Percentiles rank a stretch among this genome's conserved stretches.
phyloP scores from a whole-genome alignment of 352 stramenopile species.

The Pythium phragmitis region DNA sequence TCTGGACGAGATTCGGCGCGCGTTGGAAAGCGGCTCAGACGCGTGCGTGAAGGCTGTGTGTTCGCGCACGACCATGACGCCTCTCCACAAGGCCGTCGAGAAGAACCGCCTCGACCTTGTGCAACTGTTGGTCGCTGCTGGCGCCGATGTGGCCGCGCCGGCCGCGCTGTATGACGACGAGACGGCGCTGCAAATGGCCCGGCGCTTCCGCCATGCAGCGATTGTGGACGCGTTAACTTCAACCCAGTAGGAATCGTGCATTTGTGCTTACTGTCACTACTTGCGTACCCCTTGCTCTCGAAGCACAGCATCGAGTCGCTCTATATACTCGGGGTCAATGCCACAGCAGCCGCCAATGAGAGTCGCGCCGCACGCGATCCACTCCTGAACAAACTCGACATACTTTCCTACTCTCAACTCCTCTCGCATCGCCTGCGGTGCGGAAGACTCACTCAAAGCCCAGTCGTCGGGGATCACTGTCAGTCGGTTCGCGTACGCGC shows the following conservation, averaged over 20 bases:
- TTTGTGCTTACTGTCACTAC: background rate
- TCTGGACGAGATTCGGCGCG: conserved; percentile 11
- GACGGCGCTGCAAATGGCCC: conserved; percentile 59
- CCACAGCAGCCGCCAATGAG: conserved; percentile 92
- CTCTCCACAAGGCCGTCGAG: conserved; percentile 68
- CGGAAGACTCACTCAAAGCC: conserved; percentile 67
- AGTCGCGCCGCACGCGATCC: conserved; percentile 57
- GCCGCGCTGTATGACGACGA: conserved; percentile 62
- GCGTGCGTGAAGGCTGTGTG: conserved; percentile 42
- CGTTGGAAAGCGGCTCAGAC: background rate
- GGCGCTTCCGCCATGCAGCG: conserved; percentile 48
- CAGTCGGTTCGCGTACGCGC: conserved; percentile 89
- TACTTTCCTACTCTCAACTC: conserved; percentile 80
- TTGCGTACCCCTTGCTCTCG: conserved; percentile 15
- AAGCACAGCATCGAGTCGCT: conserved; percentile 40
- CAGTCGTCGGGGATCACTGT: conserved; percentile 77
- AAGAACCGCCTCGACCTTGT: conserved; percentile 55
- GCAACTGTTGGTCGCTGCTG: conserved; percentile 37
- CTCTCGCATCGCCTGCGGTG: conserved; percentile 77
- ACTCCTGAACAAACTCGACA: conserved; percentile 60
- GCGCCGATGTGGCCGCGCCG: conserved; percentile 37
- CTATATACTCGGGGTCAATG: conserved; percentile 87
- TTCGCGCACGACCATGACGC: conserved; percentile 55
- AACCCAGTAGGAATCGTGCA: background rate
- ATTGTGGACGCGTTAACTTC: conserved; percentile 25